These are phyloP conservation scores for Naganishia vishniacii DNA, from an alignment of 768 basidiomycete species.

Conservation along the genomic window DNA sequence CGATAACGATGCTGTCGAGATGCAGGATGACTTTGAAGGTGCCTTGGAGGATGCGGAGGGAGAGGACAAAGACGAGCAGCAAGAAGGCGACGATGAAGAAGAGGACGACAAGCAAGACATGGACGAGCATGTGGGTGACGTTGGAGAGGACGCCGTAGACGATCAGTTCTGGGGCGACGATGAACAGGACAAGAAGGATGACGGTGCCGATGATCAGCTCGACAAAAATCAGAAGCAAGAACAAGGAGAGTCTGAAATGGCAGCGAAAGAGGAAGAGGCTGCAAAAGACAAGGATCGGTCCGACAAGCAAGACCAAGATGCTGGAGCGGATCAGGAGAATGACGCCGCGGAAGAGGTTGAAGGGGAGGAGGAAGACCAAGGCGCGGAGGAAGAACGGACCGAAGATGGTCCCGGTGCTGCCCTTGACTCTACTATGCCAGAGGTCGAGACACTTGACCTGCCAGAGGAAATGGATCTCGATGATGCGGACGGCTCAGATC, in stretches of 20 bases:
- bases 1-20: slow-evolving; percentile 72
- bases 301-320: slow-evolving; percentile 39
- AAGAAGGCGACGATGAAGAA: slow-evolving; percentile 50
- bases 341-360: slow-evolving; percentile 25
- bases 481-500: slow-evolving; percentile 35
- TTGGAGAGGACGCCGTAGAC: slow-evolving; percentile 81
- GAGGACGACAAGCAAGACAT: slow-evolving; percentile 58
- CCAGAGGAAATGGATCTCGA: slow-evolving; percentile 77
- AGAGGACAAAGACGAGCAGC: slow-evolving; percentile 51
- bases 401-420: slow-evolving; percentile 26
- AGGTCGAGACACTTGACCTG: slow-evolving; percentile 77
- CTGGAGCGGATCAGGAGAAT: slow-evolving; percentile 30
- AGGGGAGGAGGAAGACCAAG: slow-evolving; percentile 20
- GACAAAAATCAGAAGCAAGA: slow-evolving; percentile 60
- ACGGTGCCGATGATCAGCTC: slow-evolving; percentile 55
- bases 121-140: slow-evolving; percentile 75
- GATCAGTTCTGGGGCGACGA: slow-evolving; percentile 98
- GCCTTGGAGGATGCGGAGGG: slow-evolving; percentile 72
- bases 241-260: slow-evolving; percentile 63
- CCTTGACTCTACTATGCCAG: slow-evolving; percentile 53
- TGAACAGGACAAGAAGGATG: slow-evolving; percentile 45
- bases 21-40: slow-evolving; percentile 84
- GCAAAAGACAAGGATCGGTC: slow-evolving; percentile 46
- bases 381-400: slow-evolving; percentile 31
- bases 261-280: slow-evolving; percentile 67